Conservation (phyloP, 495 filamentous ascomycete genomes). For the Hamigera avellanea region DNA sequence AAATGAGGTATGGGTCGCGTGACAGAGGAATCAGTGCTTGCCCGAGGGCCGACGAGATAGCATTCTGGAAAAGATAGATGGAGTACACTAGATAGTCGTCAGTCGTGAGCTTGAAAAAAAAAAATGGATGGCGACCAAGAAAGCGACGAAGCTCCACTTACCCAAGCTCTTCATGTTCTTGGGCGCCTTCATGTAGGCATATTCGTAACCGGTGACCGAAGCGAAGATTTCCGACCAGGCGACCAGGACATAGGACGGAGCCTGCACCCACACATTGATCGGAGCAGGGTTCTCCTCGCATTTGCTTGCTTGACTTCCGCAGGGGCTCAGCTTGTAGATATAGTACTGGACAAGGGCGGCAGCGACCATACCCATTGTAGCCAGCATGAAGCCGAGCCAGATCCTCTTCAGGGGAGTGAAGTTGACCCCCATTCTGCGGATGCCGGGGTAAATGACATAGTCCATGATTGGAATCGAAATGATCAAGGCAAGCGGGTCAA, state of each 20-base stretch:
- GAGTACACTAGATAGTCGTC: slow-evolving; percentile 52
- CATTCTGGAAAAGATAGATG: slow-evolving; percentile 51
- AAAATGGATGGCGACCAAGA: too few relatives aligned
- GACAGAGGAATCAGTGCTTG: slow-evolving; percentile 51
- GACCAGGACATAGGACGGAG: slow-evolving; percentile 47
- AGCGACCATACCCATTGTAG: slow-evolving; percentile 41
- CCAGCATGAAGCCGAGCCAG: slow-evolving; percentile 51
- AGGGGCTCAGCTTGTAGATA: slow-evolving; percentile 49
- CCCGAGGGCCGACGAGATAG: slow-evolving; percentile 49
- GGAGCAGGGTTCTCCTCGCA: slow-evolving; percentile 28
- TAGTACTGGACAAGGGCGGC: slow-evolving; percentile 56
- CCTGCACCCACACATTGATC: slow-evolving; percentile 45
- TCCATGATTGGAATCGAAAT: slow-evolving; percentile 60
- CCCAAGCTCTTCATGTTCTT: slow-evolving; percentile 25
- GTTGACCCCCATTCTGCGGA: slow-evolving; percentile 44
- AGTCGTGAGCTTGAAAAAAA: too few relatives aligned
- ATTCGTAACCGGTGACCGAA: slow-evolving; percentile 45
- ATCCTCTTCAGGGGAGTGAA: slow-evolving; percentile 62
- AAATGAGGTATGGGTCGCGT: slow-evolving; percentile 51
- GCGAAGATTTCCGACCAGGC: slow-evolving; percentile 59
- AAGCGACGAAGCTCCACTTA: slow-evolving; percentile 16
- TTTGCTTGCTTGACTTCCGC: slow-evolving; percentile 35
- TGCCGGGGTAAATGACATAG: slow-evolving; percentile 49
- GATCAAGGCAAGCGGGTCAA: slow-evolving; percentile 60
- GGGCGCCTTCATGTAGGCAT: slow-evolving; percentile 29